Percentiles rank a stretch among this genome's conserved stretches.
Conservation (phyloP, 2,329 filamentous ascomycete species). For the Exutisphaerella laricina region DNA sequence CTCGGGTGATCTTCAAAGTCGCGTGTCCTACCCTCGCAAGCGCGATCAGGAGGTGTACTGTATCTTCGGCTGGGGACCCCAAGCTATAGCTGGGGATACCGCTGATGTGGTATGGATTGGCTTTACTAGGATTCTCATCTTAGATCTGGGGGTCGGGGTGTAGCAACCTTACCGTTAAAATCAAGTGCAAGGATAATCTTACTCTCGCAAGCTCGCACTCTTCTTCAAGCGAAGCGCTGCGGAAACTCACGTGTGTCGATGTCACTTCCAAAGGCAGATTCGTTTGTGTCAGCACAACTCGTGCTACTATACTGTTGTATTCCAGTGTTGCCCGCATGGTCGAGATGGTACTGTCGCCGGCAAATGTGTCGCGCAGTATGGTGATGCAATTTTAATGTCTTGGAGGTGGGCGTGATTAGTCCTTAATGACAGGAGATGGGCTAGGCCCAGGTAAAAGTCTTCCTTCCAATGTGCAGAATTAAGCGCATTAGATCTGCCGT, state of each 20-base stretch:
- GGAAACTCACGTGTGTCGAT: background rate
- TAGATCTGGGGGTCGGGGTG: background rate
- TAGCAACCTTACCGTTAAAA: background rate
- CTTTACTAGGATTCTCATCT: background rate
- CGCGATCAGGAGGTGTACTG: background rate
- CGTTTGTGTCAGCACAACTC: too few relatives aligned
- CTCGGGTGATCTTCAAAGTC: background rate
- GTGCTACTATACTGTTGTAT: too few relatives aligned
- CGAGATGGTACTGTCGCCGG: too few relatives aligned
- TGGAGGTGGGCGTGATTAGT: background rate
- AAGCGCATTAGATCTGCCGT: background rate
- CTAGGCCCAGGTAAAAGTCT: background rate
- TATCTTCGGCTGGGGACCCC: background rate
- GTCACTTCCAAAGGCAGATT: background rate
- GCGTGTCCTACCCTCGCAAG: background rate
- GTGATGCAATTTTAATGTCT: background rate
- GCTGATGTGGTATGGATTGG: background rate
- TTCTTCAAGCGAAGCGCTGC: background rate
- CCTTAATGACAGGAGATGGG: background rate
- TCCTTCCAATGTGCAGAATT: background rate
- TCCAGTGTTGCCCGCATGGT: too few relatives aligned
- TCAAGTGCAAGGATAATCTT: background rate
- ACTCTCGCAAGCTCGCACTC: background rate
- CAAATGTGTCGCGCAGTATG: background rate
- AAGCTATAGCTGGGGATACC: background rate